Evolutionary conservation across 2,329 filamentous ascomycete genomes (phyloP).

Genomic region (Fusarium verrucosum): DNA sequence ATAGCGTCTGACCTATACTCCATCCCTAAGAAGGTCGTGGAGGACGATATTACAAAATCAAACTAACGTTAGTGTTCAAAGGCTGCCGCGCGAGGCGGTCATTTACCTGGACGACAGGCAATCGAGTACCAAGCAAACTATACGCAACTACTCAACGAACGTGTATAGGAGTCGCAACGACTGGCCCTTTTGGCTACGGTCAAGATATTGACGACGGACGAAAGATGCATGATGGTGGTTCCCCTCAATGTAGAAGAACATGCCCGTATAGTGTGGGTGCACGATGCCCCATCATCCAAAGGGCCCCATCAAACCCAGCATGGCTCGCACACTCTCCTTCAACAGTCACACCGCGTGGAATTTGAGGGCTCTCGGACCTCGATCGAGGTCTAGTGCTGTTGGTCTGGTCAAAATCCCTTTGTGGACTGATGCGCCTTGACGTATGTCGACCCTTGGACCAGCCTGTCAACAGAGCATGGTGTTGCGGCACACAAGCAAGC

Average conservation of each 20-base stretch:
- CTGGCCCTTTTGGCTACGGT: constrained; percentile 4
- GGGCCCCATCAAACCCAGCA: constrained; percentile 37
- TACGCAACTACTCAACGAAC: not conserved
- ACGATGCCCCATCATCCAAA: constrained; percentile 40
- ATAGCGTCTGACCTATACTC: constrained; percentile 13
- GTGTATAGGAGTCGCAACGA: constrained; percentile 7
- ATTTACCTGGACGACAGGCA: constrained; percentile 5
- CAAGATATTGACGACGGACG: constrained; percentile 19
- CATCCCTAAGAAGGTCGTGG: constrained; percentile 23
- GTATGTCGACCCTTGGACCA: constrained; percentile 38
- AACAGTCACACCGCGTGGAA: constrained; percentile 31
- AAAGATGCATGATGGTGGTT: constrained; percentile 36
- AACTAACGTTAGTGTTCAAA: constrained; percentile 15
- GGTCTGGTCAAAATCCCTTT: constrained; percentile 34
- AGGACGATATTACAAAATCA: constrained; percentile 7
- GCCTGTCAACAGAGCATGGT: constrained; percentile 37
- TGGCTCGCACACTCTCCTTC: constrained; percentile 23
- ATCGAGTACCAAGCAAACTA: not conserved
- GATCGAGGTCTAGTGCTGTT: constrained; percentile 36
- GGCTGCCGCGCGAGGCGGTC: not conserved
- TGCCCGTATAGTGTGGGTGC: constrained; percentile 36
- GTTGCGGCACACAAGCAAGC: constrained; percentile 42
- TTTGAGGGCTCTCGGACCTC: constrained; percentile 25
- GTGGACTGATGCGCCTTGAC: constrained; percentile 45
- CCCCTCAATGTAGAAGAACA: constrained; percentile 39